These are phyloP conservation scores for Adansonia madagascariensis DNA, from an alignment of 441 rosid species.

Conservation along the genomic window DNA sequence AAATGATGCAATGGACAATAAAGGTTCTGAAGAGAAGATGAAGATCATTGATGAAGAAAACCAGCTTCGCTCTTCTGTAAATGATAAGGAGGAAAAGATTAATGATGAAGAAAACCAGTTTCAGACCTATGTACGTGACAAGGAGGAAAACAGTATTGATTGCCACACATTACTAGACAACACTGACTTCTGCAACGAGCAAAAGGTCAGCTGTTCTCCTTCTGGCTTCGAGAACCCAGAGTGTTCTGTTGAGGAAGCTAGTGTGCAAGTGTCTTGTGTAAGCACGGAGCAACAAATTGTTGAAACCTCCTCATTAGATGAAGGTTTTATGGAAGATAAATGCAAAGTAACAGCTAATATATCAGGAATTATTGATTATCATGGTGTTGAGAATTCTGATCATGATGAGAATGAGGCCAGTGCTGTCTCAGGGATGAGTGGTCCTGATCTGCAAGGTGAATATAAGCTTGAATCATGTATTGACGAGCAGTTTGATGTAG, in stretches of 20 bases:
- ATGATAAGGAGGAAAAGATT: conserved; percentile 25
- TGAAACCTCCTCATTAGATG: conserved; percentile 36
- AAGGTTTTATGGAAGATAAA: conserved; percentile 39
- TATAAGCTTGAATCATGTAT: conserved; percentile 35
- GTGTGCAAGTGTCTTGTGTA: conserved; percentile 32
- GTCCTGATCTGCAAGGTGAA: conserved; percentile 35
- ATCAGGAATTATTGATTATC: conserved; percentile 37
- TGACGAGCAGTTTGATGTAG: conserved; percentile 33
- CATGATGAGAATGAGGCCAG: conserved; percentile 27
- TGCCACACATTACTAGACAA: conserved; percentile 27
- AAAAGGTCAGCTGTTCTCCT: conserved; percentile 28
- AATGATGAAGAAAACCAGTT: conserved; percentile 32
- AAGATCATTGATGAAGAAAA: conserved; percentile 31
- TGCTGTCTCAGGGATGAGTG: conserved; percentile 24
- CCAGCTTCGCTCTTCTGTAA: conserved; percentile 22
- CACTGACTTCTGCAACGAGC: conserved; percentile 34
- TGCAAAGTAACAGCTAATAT: conserved; percentile 39
- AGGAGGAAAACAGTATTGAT: conserved; percentile 25
- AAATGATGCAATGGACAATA: conserved; percentile 25
- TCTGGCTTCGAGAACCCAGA: conserved; percentile 35
- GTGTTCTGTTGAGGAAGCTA: conserved; percentile 36
- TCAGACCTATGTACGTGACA: conserved; percentile 26
- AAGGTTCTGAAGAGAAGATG: conserved; percentile 27
- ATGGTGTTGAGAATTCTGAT: conserved; percentile 26
- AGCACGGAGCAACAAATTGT: conserved; percentile 35